Percentiles rank a stretch among this genome's conserved stretches.
Evolutionary conservation across 1,139 yeast genomes (phyloP).

Genomic region (Pichia cactophila): DNA sequence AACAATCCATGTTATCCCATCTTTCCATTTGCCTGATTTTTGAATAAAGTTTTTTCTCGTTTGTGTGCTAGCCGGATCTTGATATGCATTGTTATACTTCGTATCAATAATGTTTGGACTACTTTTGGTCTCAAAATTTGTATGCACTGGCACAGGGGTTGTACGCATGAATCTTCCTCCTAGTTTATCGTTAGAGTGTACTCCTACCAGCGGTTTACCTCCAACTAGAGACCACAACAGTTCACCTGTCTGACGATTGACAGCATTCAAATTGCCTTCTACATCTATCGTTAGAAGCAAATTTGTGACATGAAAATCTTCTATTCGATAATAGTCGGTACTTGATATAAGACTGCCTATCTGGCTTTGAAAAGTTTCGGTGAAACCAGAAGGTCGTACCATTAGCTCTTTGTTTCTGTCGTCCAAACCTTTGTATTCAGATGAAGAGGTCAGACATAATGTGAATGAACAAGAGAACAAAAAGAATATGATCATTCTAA

Average conservation of each 20-base stretch:
- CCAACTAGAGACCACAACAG: conserved; percentile 68
- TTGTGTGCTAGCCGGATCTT: neutral
- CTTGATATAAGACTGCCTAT: conserved; percentile 6
- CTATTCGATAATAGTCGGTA: conserved; percentile 14
- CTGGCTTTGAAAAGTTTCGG: neutral
- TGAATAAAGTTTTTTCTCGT: conserved; percentile 2
- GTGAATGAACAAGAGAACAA: neutral
- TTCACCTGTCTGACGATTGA: conserved; percentile 71
- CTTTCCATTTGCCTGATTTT: neutral
- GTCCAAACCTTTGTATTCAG: neutral
- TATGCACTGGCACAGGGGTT: conserved; percentile 10
- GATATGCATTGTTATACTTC: neutral
- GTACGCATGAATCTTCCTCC: conserved; percentile 11
- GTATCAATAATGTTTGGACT: neutral
- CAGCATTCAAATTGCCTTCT: conserved; percentile 82
- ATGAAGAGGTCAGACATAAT: neutral
- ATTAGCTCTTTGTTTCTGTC: conserved; percentile 5
- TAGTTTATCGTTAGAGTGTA: conserved; percentile 16
- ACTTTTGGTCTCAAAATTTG: neutral
- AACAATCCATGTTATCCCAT: conserved; percentile 60
- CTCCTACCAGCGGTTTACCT: conserved; percentile 39
- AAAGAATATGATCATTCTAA: neutral
- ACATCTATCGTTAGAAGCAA: conserved; percentile 69
- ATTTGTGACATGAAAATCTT: conserved; percentile 54
- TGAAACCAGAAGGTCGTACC: conserved; percentile 1